Evolutionary conservation across 202 grass and related monocot species (phyloP).

Genomic region (Schoenoplectus tabernaemontani): DNA sequence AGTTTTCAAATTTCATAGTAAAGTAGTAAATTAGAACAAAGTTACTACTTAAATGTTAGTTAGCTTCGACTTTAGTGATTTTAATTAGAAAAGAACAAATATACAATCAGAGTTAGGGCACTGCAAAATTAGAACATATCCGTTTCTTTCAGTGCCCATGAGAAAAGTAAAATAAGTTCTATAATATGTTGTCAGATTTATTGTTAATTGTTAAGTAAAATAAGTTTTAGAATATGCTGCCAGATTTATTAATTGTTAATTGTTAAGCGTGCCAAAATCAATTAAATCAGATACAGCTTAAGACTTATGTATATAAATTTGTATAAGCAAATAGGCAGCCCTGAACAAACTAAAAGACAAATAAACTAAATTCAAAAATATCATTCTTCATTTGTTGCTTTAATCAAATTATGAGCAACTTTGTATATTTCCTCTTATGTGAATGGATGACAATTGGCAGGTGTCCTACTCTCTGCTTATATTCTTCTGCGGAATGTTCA

Average conservation of each 20-base stretch:
- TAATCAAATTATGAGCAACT: neutral
- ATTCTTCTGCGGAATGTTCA: constrained; percentile 97
- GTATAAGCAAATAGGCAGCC: no score
- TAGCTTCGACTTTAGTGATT: neutral
- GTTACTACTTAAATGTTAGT: neutral
- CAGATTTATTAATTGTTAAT: no score
- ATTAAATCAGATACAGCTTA: neutral
- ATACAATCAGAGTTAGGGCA: no score
- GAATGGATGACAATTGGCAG: constrained; percentile 6
- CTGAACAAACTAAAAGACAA: no score
- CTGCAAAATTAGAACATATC: neutral
- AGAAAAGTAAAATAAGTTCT: neutral
- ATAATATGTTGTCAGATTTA: neutral
- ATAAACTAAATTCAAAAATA: neutral
- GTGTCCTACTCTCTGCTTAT: constrained; percentile 92
- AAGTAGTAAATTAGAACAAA: neutral
- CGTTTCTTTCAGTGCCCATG: neutral
- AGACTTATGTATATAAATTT: no score
- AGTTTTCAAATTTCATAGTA: no score
- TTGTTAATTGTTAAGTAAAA: no score
- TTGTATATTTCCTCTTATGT: neutral
- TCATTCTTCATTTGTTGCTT: neutral
- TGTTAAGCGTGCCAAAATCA: neutral
- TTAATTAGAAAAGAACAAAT: no score
- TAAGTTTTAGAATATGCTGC: no score